A percentile compares a stretch with the other conserved stretches of the same genome.
Conservation (phyloP, 306 rosid genomes). For the Cucumis sativus region DNA sequence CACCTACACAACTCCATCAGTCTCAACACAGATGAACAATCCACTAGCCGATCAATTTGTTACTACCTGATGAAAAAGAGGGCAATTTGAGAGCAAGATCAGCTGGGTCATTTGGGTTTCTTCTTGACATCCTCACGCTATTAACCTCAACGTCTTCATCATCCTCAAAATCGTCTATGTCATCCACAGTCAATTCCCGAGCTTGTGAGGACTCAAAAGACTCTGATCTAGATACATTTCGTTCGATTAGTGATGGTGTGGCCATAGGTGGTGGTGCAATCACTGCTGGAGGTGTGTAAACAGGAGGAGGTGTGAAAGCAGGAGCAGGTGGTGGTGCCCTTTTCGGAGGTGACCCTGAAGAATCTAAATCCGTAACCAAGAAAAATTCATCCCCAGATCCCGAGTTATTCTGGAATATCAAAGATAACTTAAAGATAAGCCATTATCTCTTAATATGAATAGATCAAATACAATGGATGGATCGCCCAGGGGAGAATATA, state of each 20-base stretch:
- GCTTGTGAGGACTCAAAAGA: constrained; percentile 65
- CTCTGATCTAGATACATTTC: constrained; percentile 61
- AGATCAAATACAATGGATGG: neutral
- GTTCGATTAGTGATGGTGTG: constrained; percentile 35
- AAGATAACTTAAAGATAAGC: constrained; percentile 19
- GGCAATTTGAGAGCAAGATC: constrained; percentile 77
- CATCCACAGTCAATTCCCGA: constrained; percentile 82
- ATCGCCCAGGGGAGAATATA: neutral
- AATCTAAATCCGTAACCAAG: constrained; percentile 63
- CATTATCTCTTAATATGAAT: constrained; percentile 1
- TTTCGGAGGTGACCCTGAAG: constrained; percentile 88
- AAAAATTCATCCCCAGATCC: constrained; percentile 80
- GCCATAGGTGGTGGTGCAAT: constrained; percentile 31
- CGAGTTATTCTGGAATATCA: constrained; percentile 54
- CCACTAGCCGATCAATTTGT: constrained; percentile 12
- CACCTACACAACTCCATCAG: neutral
- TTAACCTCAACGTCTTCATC: constrained; percentile 31
- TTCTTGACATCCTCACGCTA: constrained; percentile 39
- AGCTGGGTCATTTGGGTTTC: constrained; percentile 76
- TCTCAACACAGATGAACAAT: neutral
- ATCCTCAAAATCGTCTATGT: constrained; percentile 89
- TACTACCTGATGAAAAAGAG: constrained; percentile 79
- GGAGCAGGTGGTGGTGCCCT: constrained; percentile 80
- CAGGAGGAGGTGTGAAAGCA: constrained; percentile 23
- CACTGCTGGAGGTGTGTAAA: constrained; percentile 19